phyloP scores from a whole-genome alignment of 1,284 basidiomycete species.

The Heterobasidion parviporum region DNA sequence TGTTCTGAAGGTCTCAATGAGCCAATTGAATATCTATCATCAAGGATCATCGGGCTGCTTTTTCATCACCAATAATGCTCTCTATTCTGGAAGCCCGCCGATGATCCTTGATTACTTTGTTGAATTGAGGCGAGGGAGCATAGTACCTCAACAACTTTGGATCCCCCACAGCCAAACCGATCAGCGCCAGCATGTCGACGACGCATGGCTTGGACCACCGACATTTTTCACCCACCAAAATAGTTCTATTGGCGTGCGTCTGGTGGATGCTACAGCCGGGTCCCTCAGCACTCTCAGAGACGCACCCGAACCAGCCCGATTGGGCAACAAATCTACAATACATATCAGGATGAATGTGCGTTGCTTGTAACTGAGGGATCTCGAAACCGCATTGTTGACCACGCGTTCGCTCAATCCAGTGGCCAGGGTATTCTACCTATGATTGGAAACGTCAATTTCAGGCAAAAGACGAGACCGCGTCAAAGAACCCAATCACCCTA shows the following conservation, averaged over 20 bases:
- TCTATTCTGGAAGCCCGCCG: neutral
- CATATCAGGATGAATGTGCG: neutral
- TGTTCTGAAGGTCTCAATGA: neutral
- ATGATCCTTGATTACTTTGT: neutral
- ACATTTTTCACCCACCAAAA: neutral
- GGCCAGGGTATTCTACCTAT: neutral
- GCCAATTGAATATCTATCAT: neutral
- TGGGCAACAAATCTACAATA: neutral
- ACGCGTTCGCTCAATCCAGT: neutral
- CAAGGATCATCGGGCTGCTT: neutral
- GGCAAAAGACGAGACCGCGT: slow-evolving; percentile 11
- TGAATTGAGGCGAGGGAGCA: neutral
- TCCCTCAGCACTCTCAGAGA: neutral
- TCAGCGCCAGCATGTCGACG: neutral
- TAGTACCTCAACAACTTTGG: neutral
- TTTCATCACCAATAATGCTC: neutral
- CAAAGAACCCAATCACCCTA: slow-evolving; percentile 10
- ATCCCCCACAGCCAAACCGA: neutral
- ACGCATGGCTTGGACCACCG: neutral
- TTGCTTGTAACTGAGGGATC: neutral
- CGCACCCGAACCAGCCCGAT: neutral
- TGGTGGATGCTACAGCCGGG: neutral
- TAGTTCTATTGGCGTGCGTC: neutral
- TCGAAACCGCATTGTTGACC: neutral
- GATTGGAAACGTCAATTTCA: slow-evolving; percentile 13